phyloP scores from a whole-genome alignment of 2,329 filamentous ascomycete genomes.

The Epicoccum sorghinum region DNA sequence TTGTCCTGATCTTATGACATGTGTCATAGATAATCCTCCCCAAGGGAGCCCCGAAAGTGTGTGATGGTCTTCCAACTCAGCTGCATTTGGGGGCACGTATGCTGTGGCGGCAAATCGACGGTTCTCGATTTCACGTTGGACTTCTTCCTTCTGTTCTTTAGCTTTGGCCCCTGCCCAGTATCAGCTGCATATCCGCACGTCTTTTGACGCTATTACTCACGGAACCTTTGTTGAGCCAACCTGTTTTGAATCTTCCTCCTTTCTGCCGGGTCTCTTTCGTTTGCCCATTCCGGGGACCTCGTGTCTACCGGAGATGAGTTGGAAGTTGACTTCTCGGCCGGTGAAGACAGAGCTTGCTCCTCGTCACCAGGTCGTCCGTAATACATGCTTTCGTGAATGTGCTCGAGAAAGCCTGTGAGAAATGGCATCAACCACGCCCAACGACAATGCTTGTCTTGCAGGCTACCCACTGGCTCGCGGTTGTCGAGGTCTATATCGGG shows the following conservation, averaged over 20 bases:
- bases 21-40: slow-evolving; percentile 70
- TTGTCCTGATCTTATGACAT: slow-evolving; percentile 55
- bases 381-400: slow-evolving; percentile 24
- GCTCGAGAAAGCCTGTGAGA: not conserved
- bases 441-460: too few relatives aligned
- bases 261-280: slow-evolving; percentile 72
- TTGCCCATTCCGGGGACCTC: slow-evolving; percentile 68
- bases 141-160: slow-evolving; percentile 69
- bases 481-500: slow-evolving; percentile 23
- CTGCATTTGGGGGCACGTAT: slow-evolving; percentile 66
- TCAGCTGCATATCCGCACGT: not conserved
- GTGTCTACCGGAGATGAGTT: slow-evolving; percentile 25
- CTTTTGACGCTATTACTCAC: slow-evolving; percentile 55
- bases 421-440: not conserved
- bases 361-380: slow-evolving; percentile 24
- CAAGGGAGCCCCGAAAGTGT: slow-evolving; percentile 72
- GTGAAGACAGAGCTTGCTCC: slow-evolving; percentile 25
- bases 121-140: slow-evolving; percentile 68
- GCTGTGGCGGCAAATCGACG: slow-evolving; percentile 66
- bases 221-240: slow-evolving; percentile 76
- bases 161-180: slow-evolving; percentile 68
- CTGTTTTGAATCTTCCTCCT: slow-evolving; percentile 77
- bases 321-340: slow-evolving; percentile 21
- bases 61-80: slow-evolving; percentile 60
- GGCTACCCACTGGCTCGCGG: too few relatives aligned